Evolutionary conservation across 1,284 basidiomycete species (phyloP), one percentile per base, ranked within the genome.

Genomic region (Sanghuangporus sanghuang): DNA sequence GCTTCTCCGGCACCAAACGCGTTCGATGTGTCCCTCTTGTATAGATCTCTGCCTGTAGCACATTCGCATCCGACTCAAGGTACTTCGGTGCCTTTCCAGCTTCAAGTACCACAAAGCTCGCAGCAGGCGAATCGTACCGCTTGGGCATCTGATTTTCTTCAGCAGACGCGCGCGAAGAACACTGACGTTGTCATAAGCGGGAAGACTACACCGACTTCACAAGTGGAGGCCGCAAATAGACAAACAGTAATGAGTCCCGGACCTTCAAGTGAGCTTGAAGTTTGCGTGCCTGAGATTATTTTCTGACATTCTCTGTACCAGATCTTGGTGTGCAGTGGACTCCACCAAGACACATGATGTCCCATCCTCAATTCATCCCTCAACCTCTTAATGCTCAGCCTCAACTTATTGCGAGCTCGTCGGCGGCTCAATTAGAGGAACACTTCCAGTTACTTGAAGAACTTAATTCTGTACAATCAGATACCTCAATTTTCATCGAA

Each of bases 121-220:
- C 69, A 74, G 61, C 69, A 70, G 36, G 67, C 68, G 6, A 67
- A 69, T 1, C 60, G 71, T 16, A 75, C 79, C 23, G 73, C 78
- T 49, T 89, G 86, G 86, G 84, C 85, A 0, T 69, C 79, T 11
- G 89, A 91, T 72, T 91, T 90, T 68, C 65, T 85, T 64, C 71
- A 73, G 42, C 76, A 65, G 46, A 49, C 62, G 2, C 61, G 35
- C 18, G n/a, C 52, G 7, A 32, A 53, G 4, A 46, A 18, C 16
- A 14, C 44, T 16, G 35, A 21, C 44, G 46, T 8, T 54, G 21
- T 23, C 16, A 40, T 38, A 12, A 60, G 53, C 18, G 59, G 58
- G 23, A 42, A 64, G 16, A 27, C 39, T 7, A 23, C 59, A 4
- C 27, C 48, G n/a, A 18, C 21, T 18, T 48, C 42, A 7, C 62